phyloP scores from a whole-genome alignment of 2,329 filamentous ascomycete genomes.

The Lasiodiplodia gonubiensis region DNA sequence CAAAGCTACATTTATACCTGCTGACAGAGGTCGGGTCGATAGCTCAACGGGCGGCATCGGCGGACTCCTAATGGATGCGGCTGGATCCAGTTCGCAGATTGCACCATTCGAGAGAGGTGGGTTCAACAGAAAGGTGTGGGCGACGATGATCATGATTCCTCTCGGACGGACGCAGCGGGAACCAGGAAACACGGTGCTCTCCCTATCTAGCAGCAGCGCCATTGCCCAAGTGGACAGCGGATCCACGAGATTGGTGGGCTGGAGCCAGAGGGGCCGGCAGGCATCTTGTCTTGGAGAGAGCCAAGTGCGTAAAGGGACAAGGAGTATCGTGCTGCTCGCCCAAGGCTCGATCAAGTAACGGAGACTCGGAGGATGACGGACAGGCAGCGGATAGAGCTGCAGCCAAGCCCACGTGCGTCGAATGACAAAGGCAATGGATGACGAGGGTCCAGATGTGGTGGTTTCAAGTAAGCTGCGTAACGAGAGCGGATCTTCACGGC shows the following conservation, averaged over 20 bases:
- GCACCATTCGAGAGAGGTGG: neutral
- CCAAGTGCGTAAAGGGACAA: neutral
- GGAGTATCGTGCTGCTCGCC: neutral
- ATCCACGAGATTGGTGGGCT: neutral
- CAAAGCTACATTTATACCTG: neutral
- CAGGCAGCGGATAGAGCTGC: neutral
- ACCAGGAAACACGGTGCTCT: neutral
- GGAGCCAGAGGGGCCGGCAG: neutral
- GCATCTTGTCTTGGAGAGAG: neutral
- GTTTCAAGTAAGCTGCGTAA: slow-evolving; percentile 9
- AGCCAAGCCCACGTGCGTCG: neutral
- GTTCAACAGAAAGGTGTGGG: neutral
- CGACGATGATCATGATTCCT: neutral
- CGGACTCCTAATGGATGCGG: neutral
- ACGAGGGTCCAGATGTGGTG: neutral
- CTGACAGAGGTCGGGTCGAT: neutral
- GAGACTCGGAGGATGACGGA: neutral
- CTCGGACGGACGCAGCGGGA: slow-evolving; percentile 5
- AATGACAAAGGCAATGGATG: neutral
- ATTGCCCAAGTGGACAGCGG: neutral
- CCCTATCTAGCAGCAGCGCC: neutral
- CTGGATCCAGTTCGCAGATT: neutral
- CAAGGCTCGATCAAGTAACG: neutral
- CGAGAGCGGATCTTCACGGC: neutral
- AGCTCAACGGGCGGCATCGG: neutral